A percentile compares a stretch with the other conserved stretches of the same genome.
Evolutionary conservation across 805 yeast genomes (phyloP).

Genomic region (Kazachstania bromeliacearum): DNA sequence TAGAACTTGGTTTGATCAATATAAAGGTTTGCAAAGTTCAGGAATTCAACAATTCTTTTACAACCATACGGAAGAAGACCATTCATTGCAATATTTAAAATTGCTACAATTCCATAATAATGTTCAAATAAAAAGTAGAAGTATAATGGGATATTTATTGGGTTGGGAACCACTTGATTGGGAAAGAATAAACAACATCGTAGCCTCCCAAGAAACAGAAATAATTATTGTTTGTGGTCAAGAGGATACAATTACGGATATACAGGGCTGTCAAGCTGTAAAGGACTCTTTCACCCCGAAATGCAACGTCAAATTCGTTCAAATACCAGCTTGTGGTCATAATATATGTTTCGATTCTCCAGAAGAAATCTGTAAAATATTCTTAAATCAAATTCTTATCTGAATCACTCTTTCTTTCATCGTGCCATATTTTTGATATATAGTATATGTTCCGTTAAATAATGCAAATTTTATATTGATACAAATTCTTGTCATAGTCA

Average conservation of each 20-base stretch:
- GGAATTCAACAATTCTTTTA: slow-evolving; percentile 24
- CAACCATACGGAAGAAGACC: slow-evolving; percentile 5
- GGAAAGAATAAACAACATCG: slow-evolving; percentile 7
- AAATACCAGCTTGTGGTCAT: slow-evolving; percentile 19
- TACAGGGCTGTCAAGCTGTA: slow-evolving; percentile 7
- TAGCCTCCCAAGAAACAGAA: neutral
- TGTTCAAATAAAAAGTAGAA: slow-evolving; percentile 22
- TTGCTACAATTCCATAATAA: slow-evolving; percentile 25
- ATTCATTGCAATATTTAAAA: slow-evolving; percentile 13
- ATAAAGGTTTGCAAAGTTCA: slow-evolving; percentile 24
- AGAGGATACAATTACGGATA: slow-evolving; percentile 20
- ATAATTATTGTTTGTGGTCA: slow-evolving; percentile 19
- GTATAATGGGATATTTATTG: slow-evolving; percentile 21
- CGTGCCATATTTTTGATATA: no score
- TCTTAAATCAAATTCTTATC: slow-evolving; percentile 2
- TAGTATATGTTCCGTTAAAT: no score
- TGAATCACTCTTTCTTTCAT: no score
- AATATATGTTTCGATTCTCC: slow-evolving; percentile 23
- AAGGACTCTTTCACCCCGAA: slow-evolving; percentile 3
- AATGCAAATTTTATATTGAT: neutral
- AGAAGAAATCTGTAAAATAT: slow-evolving; percentile 6
- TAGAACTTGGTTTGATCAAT: slow-evolving; percentile 24
- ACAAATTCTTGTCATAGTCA: neutral
- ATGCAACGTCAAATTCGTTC: slow-evolving; percentile 6
- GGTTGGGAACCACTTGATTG: slow-evolving; percentile 27